Percentiles rank a stretch among this genome's conserved stretches.
Conservation (phyloP, 768 basidiomycete species). For the Tylopilus felleus region DNA sequence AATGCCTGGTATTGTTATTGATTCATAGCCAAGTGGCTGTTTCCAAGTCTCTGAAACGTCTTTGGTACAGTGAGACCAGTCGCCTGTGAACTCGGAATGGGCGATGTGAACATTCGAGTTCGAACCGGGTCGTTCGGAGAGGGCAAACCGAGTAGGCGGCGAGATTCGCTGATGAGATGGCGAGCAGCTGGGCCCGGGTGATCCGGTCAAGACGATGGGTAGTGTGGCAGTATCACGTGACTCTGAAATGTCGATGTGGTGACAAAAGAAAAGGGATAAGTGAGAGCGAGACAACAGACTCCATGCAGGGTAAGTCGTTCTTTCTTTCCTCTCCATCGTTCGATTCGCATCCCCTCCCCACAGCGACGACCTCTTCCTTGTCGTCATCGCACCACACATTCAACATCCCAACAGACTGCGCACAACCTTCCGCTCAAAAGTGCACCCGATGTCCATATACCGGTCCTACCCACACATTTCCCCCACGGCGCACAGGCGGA, state of each 20-base stretch:
- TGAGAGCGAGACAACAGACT: constrained; percentile 13
- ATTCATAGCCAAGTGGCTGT: no score
- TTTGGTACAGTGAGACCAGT: no score
- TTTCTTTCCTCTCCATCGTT: neutral
- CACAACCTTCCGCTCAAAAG: constrained; percentile 24
- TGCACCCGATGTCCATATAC: constrained; percentile 32
- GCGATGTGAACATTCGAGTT: no score
- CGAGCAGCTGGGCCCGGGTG: no score
- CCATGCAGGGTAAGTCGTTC: constrained; percentile 22
- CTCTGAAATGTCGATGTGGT: neutral
- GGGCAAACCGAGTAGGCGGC: no score
- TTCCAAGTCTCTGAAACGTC: no score
- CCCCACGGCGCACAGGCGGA: constrained; percentile 29
- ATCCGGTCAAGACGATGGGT: no score
- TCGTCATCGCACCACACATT: constrained; percentile 21
- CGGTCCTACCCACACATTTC: constrained; percentile 27
- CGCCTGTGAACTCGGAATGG: no score
- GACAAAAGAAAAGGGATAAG: constrained; percentile 9
- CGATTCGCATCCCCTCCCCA: neutral
- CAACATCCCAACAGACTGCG: constrained; percentile 16
- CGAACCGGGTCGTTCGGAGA: no score
- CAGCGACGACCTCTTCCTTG: constrained; percentile 23
- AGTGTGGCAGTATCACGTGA: constrained; percentile 18
- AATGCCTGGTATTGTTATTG: no score
- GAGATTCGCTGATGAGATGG: no score